Percentiles rank a stretch among this genome's conserved stretches.
Evolutionary conservation across 352 stramenopile species (phyloP).

Genomic region (Phytophthora ohioensis): DNA sequence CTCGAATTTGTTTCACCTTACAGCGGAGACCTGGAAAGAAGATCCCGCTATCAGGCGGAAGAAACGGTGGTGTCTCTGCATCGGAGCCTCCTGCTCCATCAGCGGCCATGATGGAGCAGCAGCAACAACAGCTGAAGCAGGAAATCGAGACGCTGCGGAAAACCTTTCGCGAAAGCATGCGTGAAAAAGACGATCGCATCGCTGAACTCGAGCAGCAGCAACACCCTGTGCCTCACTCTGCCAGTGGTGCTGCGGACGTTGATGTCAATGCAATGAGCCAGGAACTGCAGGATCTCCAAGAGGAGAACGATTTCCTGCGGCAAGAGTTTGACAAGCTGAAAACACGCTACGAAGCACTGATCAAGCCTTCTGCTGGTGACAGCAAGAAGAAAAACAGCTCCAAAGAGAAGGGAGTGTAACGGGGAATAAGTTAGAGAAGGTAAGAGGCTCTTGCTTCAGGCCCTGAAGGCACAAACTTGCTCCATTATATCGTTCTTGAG

Average conservation of each 20-base stretch:
- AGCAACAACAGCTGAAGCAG: constrained; percentile 37
- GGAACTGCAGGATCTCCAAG: constrained; percentile 62
- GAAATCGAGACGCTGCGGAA: constrained; percentile 54
- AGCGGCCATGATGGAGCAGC: constrained; percentile 30
- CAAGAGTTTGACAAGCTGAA: constrained; percentile 78
- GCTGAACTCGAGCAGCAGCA: constrained; percentile 48
- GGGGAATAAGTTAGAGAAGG: constrained; percentile 15
- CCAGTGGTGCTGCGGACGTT: neutral
- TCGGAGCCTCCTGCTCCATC: constrained; percentile 13
- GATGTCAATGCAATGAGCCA: constrained; percentile 29
- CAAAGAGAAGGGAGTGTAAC: constrained; percentile 10
- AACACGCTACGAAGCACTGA: constrained; percentile 57
- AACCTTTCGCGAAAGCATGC: constrained; percentile 62
- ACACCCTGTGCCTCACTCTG: constrained; percentile 4
- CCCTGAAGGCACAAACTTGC: constrained; percentile 43
- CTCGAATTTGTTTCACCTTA: neutral
- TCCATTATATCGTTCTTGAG: constrained; percentile 58
- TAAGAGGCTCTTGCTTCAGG: constrained; percentile 1
- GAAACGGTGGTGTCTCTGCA: neutral
- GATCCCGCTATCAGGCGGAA: constrained; percentile 18
- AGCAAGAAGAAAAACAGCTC: constrained; percentile 18
- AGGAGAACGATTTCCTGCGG: constrained; percentile 75
- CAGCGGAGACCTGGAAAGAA: constrained; percentile 42
- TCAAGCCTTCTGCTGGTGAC: constrained; percentile 4
- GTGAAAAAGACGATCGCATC: constrained; percentile 72